Conservation (phyloP, 164 flowering plant genomes). For the Berberis vulgaris region DNA sequence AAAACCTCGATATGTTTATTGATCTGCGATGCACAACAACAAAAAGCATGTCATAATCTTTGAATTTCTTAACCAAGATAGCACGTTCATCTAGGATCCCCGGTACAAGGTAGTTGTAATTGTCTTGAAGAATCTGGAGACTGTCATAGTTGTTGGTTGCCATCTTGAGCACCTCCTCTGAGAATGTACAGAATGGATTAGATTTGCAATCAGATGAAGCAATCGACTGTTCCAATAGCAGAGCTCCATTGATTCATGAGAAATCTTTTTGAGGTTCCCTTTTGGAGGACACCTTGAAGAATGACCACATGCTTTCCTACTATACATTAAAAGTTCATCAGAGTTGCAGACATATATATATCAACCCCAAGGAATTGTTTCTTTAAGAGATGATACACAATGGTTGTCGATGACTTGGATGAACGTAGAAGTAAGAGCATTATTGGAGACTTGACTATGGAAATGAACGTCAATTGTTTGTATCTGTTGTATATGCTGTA, state of each 20-base stretch:
- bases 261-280: too few species aligned
- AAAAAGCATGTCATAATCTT: not conserved
- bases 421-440: too few species aligned
- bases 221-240: not conserved
- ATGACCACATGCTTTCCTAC: too few species aligned
- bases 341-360: too few species aligned
- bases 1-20: not conserved
- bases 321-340: too few species aligned
- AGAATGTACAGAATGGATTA: not conserved
- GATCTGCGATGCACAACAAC: not conserved
- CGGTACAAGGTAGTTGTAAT: not conserved
- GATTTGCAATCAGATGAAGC: not conserved
- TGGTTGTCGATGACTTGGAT: too few species aligned
- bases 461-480: too few species aligned
- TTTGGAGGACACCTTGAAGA: too few species aligned
- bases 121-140: not conserved
- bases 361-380: too few species aligned
- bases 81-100: not conserved
- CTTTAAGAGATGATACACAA: too few species aligned
- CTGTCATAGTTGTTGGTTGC: not conserved
- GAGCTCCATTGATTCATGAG: slow-evolving; percentile 24
- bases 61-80: not conserved
- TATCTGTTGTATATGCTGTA: too few species aligned
- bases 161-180: not conserved
- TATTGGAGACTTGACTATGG: too few species aligned